Conservation (phyloP, 225 moss, liverwort and hornwort species). For the Bryoerythrophyllum caledonicum region DNA sequence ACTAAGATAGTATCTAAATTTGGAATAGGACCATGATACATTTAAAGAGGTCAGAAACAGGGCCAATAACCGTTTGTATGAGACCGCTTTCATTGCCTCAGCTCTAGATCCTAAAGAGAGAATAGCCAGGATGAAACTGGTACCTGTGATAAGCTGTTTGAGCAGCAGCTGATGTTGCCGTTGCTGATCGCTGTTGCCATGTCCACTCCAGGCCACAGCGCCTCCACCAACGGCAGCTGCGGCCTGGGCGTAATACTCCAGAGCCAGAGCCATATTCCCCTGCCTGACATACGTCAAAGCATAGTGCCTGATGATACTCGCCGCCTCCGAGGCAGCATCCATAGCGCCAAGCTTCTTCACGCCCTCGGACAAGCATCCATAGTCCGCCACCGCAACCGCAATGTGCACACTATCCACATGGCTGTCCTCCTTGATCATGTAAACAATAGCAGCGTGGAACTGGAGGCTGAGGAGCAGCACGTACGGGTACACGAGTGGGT, state of each 20-base stretch:
- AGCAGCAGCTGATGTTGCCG: conserved; percentile 80
- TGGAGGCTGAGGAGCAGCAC: conserved; percentile 92
- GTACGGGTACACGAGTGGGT: conserved; percentile 91
- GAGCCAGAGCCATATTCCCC: conserved; percentile 67
- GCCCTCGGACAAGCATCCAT: conserved; percentile 68
- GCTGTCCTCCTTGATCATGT: conserved; percentile 83
- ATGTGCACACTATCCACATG: conserved; percentile 88
- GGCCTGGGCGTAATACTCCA: conserved; percentile 93
- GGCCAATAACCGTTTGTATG: no score
- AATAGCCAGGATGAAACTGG: not conserved
- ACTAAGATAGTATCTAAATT: not conserved
- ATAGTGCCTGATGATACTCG: conserved; percentile 85
- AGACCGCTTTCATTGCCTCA: no score
- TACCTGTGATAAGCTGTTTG: conserved; percentile 79
- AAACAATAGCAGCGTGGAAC: conserved; percentile 79
- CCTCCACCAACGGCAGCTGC: conserved; percentile 91
- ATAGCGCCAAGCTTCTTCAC: conserved; percentile 73
- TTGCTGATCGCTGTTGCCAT: conserved; percentile 71
- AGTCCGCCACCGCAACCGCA: conserved; percentile 75
- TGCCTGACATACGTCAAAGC: conserved; percentile 71
- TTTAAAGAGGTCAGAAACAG: no score
- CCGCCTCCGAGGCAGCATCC: conserved; percentile 84
- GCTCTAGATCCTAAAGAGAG: no score
- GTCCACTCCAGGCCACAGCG: conserved; percentile 78
- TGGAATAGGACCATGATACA: not conserved